Percentiles rank a stretch among this genome's conserved stretches.
phyloP scores from a whole-genome alignment of 495 filamentous ascomycete genomes.

The Trichoderma gamsii region DNA sequence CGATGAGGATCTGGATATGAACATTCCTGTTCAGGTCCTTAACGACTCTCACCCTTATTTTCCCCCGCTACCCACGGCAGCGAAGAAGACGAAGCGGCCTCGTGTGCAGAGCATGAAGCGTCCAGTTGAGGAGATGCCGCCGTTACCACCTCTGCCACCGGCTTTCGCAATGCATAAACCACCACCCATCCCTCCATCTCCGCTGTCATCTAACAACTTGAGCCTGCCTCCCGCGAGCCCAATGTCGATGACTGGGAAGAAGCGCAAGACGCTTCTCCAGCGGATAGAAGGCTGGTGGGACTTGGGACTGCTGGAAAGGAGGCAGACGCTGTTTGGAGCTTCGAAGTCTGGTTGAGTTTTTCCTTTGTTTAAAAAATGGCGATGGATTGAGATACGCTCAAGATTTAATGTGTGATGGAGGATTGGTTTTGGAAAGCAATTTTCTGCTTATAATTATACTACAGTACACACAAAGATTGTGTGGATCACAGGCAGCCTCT shows the following conservation, averaged over 20 bases:
- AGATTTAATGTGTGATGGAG: too few relatives aligned
- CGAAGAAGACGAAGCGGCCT: neutral
- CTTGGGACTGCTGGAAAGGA: constrained; percentile 33
- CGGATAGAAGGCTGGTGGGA: constrained; percentile 46
- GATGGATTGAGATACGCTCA: too few relatives aligned
- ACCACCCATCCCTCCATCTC: neutral
- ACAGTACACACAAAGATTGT: too few relatives aligned
- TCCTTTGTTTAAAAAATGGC: too few relatives aligned
- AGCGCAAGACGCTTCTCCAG: constrained; percentile 34
- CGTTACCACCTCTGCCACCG: constrained; percentile 1
- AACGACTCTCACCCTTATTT: neutral
- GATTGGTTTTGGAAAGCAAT: too few relatives aligned
- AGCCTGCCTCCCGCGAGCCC: neutral
- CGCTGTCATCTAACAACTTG: neutral
- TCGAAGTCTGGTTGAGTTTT: neutral
- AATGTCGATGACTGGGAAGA: constrained; percentile 20
- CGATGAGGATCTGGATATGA: neutral
- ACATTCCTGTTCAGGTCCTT: neutral
- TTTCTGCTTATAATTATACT: too few relatives aligned
- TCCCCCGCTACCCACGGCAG: constrained; percentile 14
- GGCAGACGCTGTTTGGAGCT: constrained; percentile 18
- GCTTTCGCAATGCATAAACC: neutral
- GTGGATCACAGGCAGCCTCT: too few relatives aligned
- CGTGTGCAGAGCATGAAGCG: neutral
- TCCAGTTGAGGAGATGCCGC: constrained; percentile 8